Percentiles rank a stretch among this genome's conserved stretches.
phyloP scores from a whole-genome alignment of 139 green algal genomes.

The Closterium sp. region DNA sequence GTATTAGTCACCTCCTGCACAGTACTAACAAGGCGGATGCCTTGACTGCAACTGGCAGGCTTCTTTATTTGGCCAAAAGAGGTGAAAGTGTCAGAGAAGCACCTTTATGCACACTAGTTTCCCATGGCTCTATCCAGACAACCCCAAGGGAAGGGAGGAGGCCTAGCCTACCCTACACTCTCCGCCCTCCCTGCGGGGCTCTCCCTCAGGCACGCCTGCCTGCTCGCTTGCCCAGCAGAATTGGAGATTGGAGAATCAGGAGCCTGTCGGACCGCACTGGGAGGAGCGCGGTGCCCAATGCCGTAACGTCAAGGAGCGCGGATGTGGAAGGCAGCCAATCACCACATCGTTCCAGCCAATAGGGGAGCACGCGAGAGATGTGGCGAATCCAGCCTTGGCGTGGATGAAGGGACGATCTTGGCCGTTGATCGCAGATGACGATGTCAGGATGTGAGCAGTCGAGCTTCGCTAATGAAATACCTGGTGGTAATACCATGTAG shows the following conservation, averaged over 20 bases:
- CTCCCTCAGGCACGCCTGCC: neutral
- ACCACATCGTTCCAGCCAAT: neutral
- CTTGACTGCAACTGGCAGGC: neutral
- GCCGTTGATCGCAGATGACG: neutral
- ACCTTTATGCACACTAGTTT: neutral
- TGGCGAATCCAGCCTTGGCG: neutral
- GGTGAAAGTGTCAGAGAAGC: neutral
- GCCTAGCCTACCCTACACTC: no score
- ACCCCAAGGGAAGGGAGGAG: neutral
- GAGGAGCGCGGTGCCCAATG: neutral
- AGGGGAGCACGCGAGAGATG: neutral
- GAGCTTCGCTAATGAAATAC: neutral
- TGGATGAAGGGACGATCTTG: neutral
- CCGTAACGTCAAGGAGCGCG: neutral
- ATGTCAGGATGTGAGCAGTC: neutral
- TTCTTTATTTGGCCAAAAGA: neutral
- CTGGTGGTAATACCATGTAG: no score
- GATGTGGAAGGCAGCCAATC: neutral
- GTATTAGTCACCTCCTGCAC: neutral
- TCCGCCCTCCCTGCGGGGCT: neutral
- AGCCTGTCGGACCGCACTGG: neutral
- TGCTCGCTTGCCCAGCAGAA: neutral
- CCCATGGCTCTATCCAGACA: neutral
- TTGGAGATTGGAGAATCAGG: neutral
- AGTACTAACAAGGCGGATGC: neutral